Evolutionary conservation across 768 basidiomycete genomes (phyloP).

Genomic region (Suillus americanus): DNA sequence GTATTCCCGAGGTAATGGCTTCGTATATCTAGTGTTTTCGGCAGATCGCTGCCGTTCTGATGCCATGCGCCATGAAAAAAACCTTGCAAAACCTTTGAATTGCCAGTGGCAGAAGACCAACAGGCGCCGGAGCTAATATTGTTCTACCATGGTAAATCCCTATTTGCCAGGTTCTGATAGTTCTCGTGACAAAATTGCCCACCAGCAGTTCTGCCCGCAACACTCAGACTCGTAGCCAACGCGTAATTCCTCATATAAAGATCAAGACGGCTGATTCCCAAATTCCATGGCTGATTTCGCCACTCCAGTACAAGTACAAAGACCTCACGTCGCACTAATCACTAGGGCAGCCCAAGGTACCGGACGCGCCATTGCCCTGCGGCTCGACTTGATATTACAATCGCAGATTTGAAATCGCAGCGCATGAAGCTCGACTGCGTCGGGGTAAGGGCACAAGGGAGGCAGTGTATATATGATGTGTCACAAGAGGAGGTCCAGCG

Average conservation of each 20-base stretch:
- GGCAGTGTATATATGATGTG: slow-evolving; percentile 33
- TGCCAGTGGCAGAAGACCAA: background rate
- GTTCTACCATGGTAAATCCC: background rate
- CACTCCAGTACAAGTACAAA: background rate
- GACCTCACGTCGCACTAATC: slow-evolving; percentile 35
- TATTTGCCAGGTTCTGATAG: background rate
- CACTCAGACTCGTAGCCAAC: background rate
- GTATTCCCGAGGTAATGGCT: too few species aligned
- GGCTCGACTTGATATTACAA: slow-evolving; percentile 42
- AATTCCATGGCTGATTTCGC: background rate
- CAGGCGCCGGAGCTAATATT: background rate
- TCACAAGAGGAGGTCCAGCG: slow-evolving; percentile 32
- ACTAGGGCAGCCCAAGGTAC: slow-evolving; percentile 47
- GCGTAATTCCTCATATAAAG: background rate
- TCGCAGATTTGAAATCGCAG: slow-evolving; percentile 37
- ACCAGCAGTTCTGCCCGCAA: background rate
- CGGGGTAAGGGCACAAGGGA: slow-evolving; percentile 22
- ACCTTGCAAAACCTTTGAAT: background rate
- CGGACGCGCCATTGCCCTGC: slow-evolving; percentile 44
- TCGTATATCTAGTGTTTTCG: background rate
- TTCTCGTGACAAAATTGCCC: background rate
- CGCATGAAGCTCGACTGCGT: slow-evolving; percentile 21
- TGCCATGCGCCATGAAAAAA: background rate
- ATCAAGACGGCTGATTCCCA: background rate
- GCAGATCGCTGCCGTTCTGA: background rate